phyloP scores from a whole-genome alignment of 164 flowering plant genomes.

The Tetracentron sinense region DNA sequence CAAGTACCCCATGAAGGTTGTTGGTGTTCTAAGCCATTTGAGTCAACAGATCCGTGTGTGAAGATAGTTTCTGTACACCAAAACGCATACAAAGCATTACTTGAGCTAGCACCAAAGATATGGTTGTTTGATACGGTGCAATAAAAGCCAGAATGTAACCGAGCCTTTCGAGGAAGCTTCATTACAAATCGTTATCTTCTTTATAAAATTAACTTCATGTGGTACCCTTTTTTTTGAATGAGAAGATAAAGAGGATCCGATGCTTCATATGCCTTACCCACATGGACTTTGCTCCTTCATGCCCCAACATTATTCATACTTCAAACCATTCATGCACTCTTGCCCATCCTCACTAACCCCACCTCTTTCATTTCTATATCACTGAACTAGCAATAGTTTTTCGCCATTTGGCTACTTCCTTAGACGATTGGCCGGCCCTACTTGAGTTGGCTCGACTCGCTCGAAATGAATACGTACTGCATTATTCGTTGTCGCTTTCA shows the following conservation, averaged over 20 bases:
- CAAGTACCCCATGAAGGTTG: too few species aligned
- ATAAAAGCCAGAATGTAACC: too few species aligned
- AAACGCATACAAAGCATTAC: background rate
- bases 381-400: background rate
- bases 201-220: background rate
- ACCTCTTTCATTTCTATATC: background rate
- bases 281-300: constrained; percentile 38
- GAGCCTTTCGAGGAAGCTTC: constrained; percentile 24
- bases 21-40: too few species aligned
- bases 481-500: constrained; percentile 5
- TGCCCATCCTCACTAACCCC: constrained; percentile 17
- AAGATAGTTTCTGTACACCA: background rate
- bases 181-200: background rate
- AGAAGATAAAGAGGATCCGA: constrained; percentile 1
- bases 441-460: constrained; percentile 1
- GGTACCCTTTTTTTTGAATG: background rate
- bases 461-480: background rate
- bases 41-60: background rate
- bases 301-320: constrained; percentile 25
- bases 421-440: constrained; percentile 7
- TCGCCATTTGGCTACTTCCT: background rate
- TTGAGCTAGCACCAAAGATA: constrained; percentile 16
- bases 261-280: constrained; percentile 19
- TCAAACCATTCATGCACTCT: constrained; percentile 19
- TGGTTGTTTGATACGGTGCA: constrained; percentile 14